These are phyloP conservation scores for Pythium coloratum DNA, from an alignment of 352 stramenopile species.

Conservation along the genomic window DNA sequence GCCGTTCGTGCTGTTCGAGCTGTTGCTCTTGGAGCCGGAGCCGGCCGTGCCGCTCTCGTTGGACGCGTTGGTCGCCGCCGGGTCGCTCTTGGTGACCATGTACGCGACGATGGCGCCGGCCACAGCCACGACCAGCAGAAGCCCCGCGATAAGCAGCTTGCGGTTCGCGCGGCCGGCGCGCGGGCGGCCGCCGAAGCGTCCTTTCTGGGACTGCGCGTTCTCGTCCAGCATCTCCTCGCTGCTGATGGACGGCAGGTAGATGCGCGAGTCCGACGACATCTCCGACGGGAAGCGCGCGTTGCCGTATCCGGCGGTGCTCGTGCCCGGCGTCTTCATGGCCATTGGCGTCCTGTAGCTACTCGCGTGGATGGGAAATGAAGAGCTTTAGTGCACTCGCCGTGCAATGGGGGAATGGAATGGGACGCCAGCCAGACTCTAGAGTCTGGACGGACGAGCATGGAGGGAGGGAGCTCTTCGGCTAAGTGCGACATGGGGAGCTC, in stretches of 20 bases:
- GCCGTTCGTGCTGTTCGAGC: background rate
- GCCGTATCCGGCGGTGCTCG: background rate
- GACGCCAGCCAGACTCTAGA: background rate
- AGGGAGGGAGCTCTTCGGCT: background rate
- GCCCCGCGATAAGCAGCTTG: background rate
- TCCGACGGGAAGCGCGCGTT: background rate
- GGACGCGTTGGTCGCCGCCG: background rate
- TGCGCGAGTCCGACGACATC: slow-evolving; percentile 1
- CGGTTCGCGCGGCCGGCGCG: background rate
- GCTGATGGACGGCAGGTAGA: slow-evolving; percentile 5
- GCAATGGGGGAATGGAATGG: background rate
- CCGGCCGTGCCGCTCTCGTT: background rate
- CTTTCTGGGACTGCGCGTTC: slow-evolving; percentile 6
- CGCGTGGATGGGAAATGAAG: background rate
- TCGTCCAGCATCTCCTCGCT: slow-evolving; percentile 9
- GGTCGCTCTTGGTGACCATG: background rate
- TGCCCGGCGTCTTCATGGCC: slow-evolving; percentile 7
- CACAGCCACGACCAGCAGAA: slow-evolving; percentile 1
- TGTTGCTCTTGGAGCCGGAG: background rate
- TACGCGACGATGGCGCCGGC: slow-evolving; percentile 4
- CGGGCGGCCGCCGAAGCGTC: background rate
- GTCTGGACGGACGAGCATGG: background rate
- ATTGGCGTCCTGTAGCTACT: background rate
- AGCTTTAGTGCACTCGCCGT: background rate
- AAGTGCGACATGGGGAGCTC: background rate